phyloP scores from a whole-genome alignment of 176 grass and related monocot genomes.

The Thalia dealbata region DNA sequence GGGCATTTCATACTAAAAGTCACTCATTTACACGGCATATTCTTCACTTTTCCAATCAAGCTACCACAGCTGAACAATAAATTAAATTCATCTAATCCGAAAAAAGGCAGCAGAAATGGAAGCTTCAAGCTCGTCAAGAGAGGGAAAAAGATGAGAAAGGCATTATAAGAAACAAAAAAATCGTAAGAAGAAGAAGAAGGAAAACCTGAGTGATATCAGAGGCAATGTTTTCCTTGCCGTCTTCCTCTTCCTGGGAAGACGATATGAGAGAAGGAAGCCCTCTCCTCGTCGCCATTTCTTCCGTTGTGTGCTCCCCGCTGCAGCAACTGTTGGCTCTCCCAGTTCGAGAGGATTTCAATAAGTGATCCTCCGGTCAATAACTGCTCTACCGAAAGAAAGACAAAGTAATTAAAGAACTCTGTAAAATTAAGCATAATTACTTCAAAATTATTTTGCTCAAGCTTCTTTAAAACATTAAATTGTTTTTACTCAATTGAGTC shows the following conservation, averaged over 20 bases:
- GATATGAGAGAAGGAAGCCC: slow-evolving; percentile 49
- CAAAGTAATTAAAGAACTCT: too few relatives aligned
- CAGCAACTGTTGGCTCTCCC: too few relatives aligned
- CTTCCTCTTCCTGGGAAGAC: slow-evolving; percentile 31
- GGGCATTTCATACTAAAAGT: too few relatives aligned
- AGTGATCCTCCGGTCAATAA: too few relatives aligned
- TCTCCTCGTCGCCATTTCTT: slow-evolving; percentile 42
- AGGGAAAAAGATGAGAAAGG: background rate
- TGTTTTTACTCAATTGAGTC: too few relatives aligned
- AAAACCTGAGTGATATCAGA: slow-evolving; percentile 62
- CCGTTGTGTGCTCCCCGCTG: too few relatives aligned
- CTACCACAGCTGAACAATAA: background rate
- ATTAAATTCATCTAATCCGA: background rate
- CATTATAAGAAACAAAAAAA: background rate
- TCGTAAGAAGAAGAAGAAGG: slow-evolving; percentile 9
- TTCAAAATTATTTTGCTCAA: too few relatives aligned
- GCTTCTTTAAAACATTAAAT: too few relatives aligned
- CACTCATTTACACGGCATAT: too few relatives aligned
- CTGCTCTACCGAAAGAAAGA: too few relatives aligned
- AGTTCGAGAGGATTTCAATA: too few relatives aligned
- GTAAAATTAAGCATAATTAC: too few relatives aligned
- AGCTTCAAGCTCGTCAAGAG: background rate
- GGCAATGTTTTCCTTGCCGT: slow-evolving; percentile 41
- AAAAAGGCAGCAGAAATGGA: background rate
- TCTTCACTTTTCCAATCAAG: background rate